Conservation (phyloP, 2,329 filamentous ascomycete genomes). For the Talaromyces verruculosus region DNA sequence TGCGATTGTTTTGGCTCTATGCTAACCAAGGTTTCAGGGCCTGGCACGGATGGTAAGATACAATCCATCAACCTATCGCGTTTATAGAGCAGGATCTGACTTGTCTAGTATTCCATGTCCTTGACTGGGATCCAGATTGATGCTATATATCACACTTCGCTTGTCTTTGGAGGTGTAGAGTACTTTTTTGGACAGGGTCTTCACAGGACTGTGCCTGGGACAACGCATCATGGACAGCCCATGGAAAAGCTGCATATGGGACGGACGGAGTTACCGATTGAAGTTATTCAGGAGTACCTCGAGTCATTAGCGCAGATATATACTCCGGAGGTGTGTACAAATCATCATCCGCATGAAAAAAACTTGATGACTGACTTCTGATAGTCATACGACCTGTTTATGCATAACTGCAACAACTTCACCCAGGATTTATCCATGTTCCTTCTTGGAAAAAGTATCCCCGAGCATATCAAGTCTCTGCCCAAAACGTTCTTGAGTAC, state of each 20-base stretch:
- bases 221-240: conserved; percentile 81
- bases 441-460: conserved; percentile 82
- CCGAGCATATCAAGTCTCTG: conserved; percentile 79
- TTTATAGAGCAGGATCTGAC: conserved; percentile 21
- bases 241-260: conserved; percentile 76
- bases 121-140: conserved; percentile 73
- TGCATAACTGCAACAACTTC: conserved; percentile 98
- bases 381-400: conserved; percentile 81
- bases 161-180: conserved; percentile 80
- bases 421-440: conserved; percentile 90
- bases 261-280: conserved; percentile 72
- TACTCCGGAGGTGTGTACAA: conserved; percentile 63
- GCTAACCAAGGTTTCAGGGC: conserved; percentile 44
- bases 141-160: conserved; percentile 91
- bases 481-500: conserved; percentile 82
- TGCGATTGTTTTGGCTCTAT: background rate
- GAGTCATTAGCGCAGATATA: conserved; percentile 81
- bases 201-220: conserved; percentile 74
- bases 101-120: conserved; percentile 53
- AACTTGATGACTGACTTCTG: background rate
- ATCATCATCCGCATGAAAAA: no score
- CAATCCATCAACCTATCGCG: background rate
- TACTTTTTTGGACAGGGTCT: conserved; percentile 90
- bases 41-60: conserved; percentile 53
- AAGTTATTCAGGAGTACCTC: conserved; percentile 82